Evolutionary conservation across 106 monocot species (phyloP), one percentile per base, ranked within the genome.

Genomic region (Dioscorea alata): DNA sequence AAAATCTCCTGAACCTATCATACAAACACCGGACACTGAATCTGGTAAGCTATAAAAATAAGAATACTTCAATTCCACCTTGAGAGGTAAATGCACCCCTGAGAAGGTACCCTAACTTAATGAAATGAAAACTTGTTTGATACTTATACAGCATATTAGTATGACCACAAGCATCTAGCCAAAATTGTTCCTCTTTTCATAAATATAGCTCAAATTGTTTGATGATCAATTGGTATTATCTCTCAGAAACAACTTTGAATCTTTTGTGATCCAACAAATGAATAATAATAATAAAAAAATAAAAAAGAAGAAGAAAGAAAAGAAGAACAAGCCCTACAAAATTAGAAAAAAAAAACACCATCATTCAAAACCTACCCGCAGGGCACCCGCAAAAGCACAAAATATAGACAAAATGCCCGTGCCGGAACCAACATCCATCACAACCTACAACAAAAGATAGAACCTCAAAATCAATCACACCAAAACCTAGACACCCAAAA

Each of bases 401-500:
- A 94, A 94, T 71, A 87, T 87, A 35, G 89, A 82, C 66, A 94
- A 86, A 70, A 89, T 94, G 54, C 89, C 93, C 19, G 93, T 94
- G 17, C 93, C 93, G 76, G 89, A 89, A 66, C 93, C 93, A 48
- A 94, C 89, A 84, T 94, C 93, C 72, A 94, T 74, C n/a, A 94
- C 94, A 79, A 94, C 90, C 90, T 90, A 74, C 28, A 73, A 72
- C 69, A 13, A 42, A 6, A 42, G 42, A 42, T 6, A 10, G 42
- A 42, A 42, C 6, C 42, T 42, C 42, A 50, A 66, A 32, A 48
- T 60, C 57, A 15, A 59, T 63, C 50, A 61, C 19, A 57, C 15
- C 4, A 63, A 53, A 15, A n/a, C 71, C n/a, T 20, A 50, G 25
- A 48, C 16, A 69, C 0, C 32, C 28, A 54, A 33, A n/a, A 6